A percentile compares a stretch with the other conserved stretches of the same genome.
These are phyloP conservation scores for Candida tropicalis DNA, from an alignment of 1,139 yeast genomes.

Conservation along the genomic window DNA sequence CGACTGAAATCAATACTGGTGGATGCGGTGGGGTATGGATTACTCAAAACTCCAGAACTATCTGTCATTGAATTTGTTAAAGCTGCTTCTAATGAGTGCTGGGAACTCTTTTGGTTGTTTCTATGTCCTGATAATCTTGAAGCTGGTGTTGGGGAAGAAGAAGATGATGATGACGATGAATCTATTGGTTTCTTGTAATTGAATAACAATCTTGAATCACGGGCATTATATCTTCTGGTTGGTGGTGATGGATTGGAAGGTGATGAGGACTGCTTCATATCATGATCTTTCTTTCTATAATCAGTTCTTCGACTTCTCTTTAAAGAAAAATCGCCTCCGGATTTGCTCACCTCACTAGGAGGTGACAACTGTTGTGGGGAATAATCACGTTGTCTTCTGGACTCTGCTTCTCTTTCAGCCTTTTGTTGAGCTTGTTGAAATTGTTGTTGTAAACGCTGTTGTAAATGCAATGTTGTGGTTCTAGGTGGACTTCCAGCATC, in stretches of 20 bases:
- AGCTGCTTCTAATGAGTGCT: constrained; percentile 4
- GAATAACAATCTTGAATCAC: constrained; percentile 37
- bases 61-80: constrained; percentile 6
- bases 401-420: constrained; percentile 14
- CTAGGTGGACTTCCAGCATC: constrained; percentile 11
- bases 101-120: constrained; percentile 5
- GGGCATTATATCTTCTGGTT: constrained; percentile 18
- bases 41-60: constrained; percentile 1
- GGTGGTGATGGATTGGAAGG: constrained; percentile 9
- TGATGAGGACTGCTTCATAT: background rate
- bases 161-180: constrained; percentile 1
- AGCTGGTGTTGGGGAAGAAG: background rate
- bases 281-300: constrained; percentile 32
- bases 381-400: constrained; percentile 2
- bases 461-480: constrained; percentile 17
- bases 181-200: constrained; percentile 27
- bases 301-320: constrained; percentile 46
- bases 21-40: constrained; percentile 12
- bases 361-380: constrained; percentile 3
- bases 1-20: constrained; percentile 12
- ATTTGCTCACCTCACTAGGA: constrained; percentile 6
- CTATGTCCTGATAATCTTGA: constrained; percentile 8
- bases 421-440: constrained; percentile 16
- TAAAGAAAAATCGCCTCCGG: constrained; percentile 26
- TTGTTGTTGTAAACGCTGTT: constrained; percentile 21